Percentiles rank a stretch among this genome's conserved stretches.
Evolutionary conservation across 768 basidiomycete species (phyloP).

Genomic region (Sarcomyxa edulis): DNA sequence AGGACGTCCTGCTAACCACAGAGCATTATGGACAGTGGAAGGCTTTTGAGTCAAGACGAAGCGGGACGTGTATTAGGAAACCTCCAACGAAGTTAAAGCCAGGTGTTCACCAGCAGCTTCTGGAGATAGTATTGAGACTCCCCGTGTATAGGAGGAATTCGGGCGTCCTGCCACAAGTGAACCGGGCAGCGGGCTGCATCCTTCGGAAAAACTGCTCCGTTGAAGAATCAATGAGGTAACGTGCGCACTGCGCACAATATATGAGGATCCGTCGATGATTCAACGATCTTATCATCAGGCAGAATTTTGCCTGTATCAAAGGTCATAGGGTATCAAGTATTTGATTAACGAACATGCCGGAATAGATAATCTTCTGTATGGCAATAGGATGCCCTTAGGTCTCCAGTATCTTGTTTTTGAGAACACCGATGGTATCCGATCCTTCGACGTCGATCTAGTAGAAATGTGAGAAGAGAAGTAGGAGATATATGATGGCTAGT

Average conservation of each 20-base stretch:
- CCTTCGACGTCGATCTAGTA: constrained; percentile 74
- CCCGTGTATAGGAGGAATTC: too few relatives aligned
- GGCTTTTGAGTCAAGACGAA: too few relatives aligned
- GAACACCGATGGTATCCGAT: constrained; percentile 63
- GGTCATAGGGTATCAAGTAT: neutral
- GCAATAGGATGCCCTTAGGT: constrained; percentile 69
- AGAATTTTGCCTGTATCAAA: constrained; percentile 78
- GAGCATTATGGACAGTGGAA: too few relatives aligned
- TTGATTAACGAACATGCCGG: constrained; percentile 47
- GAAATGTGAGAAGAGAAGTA: constrained; percentile 1
- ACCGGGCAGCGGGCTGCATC: neutral
- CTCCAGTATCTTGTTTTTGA: constrained; percentile 83
- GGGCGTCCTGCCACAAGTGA: too few relatives aligned
- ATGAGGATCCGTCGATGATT: constrained; percentile 45
- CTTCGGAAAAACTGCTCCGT: too few relatives aligned
- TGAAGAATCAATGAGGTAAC: too few relatives aligned
- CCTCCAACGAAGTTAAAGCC: too few relatives aligned
- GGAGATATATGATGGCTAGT: neutral
- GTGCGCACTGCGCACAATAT: constrained; percentile 4
- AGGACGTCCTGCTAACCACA: too few relatives aligned
- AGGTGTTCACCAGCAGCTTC: too few relatives aligned
- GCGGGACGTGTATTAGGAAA: too few relatives aligned
- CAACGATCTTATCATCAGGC: constrained; percentile 81
- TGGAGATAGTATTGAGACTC: too few relatives aligned
- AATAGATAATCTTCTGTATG: constrained; percentile 90